A percentile compares a stretch with the other conserved stretches of the same genome.
Conservation (phyloP, 202 grass and related monocot genomes). For the Sporobolus alterniflorus region DNA sequence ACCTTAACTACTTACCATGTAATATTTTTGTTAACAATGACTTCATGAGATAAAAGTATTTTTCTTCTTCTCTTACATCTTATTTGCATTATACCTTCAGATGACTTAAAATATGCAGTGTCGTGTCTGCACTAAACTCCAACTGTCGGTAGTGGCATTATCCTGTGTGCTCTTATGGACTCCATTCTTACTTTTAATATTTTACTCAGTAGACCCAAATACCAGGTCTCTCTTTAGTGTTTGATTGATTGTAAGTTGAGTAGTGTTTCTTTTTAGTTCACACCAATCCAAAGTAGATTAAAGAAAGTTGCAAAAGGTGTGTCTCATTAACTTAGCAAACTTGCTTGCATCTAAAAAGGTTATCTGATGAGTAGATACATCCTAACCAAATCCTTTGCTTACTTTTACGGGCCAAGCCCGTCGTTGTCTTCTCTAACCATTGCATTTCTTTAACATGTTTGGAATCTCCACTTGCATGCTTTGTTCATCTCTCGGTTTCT, state of each 20-base stretch:
- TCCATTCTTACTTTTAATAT: slow-evolving; percentile 26
- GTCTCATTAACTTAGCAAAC: slow-evolving; percentile 5
- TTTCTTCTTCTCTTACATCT: background rate
- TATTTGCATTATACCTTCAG: background rate
- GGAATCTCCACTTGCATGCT: background rate
- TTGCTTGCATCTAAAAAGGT: slow-evolving; percentile 10
- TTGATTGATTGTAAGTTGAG: slow-evolving; percentile 20
- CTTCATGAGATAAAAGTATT: background rate
- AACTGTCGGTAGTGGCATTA: slow-evolving; percentile 13
- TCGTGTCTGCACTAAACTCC: background rate
- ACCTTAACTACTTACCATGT: background rate
- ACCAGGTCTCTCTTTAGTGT: slow-evolving; percentile 39
- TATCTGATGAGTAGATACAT: background rate
- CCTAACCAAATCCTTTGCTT: background rate
- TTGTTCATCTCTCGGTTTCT: slow-evolving; percentile 9
- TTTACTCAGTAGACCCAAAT: slow-evolving; percentile 29
- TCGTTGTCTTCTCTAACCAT: slow-evolving; percentile 19
- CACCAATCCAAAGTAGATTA: slow-evolving; percentile 38
- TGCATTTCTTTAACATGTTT: background rate
- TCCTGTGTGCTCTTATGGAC: slow-evolving; percentile 5
- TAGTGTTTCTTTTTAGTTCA: slow-evolving; percentile 29
- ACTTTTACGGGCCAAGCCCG: background rate
- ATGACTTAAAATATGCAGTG: slow-evolving; percentile 23
- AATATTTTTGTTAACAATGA: background rate
- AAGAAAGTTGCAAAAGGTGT: slow-evolving; percentile 30